Evolutionary conservation across 2,329 filamentous ascomycete genomes (phyloP).

Genomic region (Aspergillus nomiae): DNA sequence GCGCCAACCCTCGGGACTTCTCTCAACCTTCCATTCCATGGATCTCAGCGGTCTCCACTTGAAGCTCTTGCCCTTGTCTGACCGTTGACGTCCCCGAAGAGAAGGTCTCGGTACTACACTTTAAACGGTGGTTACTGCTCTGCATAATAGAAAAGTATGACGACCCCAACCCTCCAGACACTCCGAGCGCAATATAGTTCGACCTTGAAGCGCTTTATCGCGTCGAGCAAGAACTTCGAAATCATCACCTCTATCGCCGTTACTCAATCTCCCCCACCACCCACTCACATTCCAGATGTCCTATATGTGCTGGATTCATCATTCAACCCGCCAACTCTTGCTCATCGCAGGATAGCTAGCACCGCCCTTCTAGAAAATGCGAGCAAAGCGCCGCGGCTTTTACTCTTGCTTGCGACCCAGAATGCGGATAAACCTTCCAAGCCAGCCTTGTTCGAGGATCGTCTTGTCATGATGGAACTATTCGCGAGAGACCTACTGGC

Average conservation of each 20-base stretch:
- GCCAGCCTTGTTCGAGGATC: conserved; percentile 51
- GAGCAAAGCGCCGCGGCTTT: conserved; percentile 42
- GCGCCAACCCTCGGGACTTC: neutral
- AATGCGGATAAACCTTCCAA: conserved; percentile 65
- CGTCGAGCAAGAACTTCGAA: conserved; percentile 40
- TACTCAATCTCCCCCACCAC: conserved; percentile 15
- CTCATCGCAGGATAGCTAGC: conserved; percentile 58
- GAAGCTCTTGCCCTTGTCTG: neutral
- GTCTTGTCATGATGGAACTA: conserved; percentile 52
- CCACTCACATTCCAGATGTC: conserved; percentile 24
- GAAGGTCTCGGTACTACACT: neutral
- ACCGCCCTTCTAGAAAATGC: conserved; percentile 51
- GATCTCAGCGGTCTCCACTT: neutral
- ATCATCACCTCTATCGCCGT: conserved; percentile 30
- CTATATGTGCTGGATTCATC: conserved; percentile 67
- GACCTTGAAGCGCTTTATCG: conserved; percentile 47
- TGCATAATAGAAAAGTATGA: conserved; percentile 6
- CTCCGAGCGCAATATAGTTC: conserved; percentile 42
- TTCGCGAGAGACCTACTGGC: conserved; percentile 48
- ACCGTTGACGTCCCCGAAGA: neutral
- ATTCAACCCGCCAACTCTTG: conserved; percentile 66
- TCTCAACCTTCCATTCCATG: neutral
- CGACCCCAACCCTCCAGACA: conserved; percentile 24
- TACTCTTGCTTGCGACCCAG: conserved; percentile 63
- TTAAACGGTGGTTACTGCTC: neutral